Evolutionary conservation across 164 flowering plant genomes (phyloP).

Genomic region (Houttuynia cordata): DNA sequence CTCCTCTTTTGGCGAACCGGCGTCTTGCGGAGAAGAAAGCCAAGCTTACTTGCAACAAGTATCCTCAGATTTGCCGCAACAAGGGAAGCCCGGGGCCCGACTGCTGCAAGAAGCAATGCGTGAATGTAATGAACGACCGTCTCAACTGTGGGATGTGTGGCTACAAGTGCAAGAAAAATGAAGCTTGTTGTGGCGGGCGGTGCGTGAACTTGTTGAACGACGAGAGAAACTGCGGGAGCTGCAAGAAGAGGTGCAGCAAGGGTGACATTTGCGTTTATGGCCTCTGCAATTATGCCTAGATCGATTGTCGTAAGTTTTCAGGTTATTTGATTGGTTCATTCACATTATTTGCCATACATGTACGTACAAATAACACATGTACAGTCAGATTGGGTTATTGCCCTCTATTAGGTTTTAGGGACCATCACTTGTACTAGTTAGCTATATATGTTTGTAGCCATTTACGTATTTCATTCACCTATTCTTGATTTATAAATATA

Average conservation of each 20-base stretch:
- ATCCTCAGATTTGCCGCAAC: slow-evolving; percentile 15
- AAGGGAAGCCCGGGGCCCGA: slow-evolving; percentile 16
- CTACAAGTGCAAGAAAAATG: slow-evolving; percentile 11
- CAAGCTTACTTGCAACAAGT: slow-evolving; percentile 7
- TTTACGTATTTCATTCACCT: too few species aligned
- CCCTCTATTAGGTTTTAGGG: too few species aligned
- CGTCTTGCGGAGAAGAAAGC: background rate
- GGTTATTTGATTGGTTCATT: background rate
- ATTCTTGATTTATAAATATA: too few species aligned
- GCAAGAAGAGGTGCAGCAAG: slow-evolving; percentile 13
- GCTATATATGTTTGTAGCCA: too few species aligned
- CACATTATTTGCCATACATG: background rate
- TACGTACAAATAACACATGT: background rate
- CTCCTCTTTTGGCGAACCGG: background rate
- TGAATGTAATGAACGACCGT: slow-evolving; percentile 10
- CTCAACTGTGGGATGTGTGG: slow-evolving; percentile 27
- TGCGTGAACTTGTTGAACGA: slow-evolving; percentile 8
- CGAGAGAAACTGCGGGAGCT: slow-evolving; percentile 13
- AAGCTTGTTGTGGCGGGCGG: slow-evolving; percentile 15
- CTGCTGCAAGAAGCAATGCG: slow-evolving; percentile 25
- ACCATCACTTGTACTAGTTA: too few species aligned
- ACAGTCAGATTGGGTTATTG: background rate
- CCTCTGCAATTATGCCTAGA: slow-evolving; percentile 15
- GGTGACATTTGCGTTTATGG: slow-evolving; percentile 10
- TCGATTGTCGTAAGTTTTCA: background rate